Conservation (phyloP, 371 early-diverging fungal genomes). For the Neoconidiobolus thromboides region DNA sequence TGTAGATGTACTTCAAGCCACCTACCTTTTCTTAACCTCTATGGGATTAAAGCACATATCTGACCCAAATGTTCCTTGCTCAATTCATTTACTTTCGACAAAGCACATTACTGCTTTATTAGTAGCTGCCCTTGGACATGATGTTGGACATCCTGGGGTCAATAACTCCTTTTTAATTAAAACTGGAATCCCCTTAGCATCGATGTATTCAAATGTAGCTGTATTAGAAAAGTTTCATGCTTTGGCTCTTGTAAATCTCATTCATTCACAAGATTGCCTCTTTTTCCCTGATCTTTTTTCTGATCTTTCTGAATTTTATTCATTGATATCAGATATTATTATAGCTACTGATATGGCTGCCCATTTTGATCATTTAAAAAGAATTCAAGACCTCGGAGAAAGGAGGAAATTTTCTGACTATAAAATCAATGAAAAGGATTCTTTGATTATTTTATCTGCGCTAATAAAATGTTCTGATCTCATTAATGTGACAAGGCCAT, state of each 20-base stretch:
- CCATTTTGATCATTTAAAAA: slow-evolving; percentile 56
- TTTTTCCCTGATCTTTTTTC: slow-evolving; percentile 10
- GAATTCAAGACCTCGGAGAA: slow-evolving; percentile 30
- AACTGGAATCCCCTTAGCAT: slow-evolving; percentile 59
- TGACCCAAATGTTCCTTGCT: slow-evolving; percentile 8
- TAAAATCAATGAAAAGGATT: slow-evolving; percentile 20
- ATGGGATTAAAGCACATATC: slow-evolving; percentile 8
- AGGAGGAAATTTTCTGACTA: slow-evolving; percentile 4
- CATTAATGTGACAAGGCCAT: slow-evolving; percentile 47
- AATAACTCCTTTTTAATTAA: slow-evolving; percentile 63
- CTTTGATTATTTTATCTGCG: slow-evolving; percentile 32
- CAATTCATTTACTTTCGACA: slow-evolving; percentile 32
- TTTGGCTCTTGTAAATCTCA: slow-evolving; percentile 61
- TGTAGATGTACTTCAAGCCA: slow-evolving; percentile 66
- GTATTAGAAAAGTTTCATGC: slow-evolving; percentile 89
- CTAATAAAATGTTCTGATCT: slow-evolving; percentile 74
- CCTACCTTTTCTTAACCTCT: slow-evolving; percentile 40
- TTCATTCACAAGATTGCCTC: slow-evolving; percentile 37
- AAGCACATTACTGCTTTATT: slow-evolving; percentile 49
- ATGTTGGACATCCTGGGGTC: slow-evolving; percentile 73
- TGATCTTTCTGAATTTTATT: slow-evolving; percentile 40
- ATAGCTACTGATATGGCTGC: slow-evolving; percentile 71
- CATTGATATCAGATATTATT: slow-evolving; percentile 38
- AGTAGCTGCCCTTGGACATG: slow-evolving; percentile 64
- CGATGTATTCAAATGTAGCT: slow-evolving; percentile 59